Evolutionary conservation across 306 rosid species (phyloP).

Genomic region (Acacia melanoxylon): DNA sequence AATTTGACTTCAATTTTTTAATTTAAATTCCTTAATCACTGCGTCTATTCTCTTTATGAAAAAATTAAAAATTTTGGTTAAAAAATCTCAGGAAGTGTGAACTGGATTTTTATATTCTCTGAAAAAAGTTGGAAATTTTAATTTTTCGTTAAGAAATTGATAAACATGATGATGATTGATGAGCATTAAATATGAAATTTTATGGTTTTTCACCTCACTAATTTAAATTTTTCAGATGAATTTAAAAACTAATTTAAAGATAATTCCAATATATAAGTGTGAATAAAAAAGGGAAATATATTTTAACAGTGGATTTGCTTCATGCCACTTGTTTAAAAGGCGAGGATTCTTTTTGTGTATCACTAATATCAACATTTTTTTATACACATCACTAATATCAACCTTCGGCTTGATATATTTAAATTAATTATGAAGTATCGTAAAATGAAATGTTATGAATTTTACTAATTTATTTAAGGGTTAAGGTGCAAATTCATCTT

Average conservation of each 20-base stretch:
- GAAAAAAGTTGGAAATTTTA: neutral
- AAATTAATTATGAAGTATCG: no score
- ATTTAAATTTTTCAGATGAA: neutral
- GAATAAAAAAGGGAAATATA: no score
- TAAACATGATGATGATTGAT: neutral
- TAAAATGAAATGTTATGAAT: no score
- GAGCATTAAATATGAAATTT: neutral
- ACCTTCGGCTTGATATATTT: no score
- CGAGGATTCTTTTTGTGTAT: no score
- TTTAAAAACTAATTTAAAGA: neutral
- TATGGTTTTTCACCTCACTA: neutral
- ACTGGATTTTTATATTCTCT: neutral
- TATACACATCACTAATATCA: no score
- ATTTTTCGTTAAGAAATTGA: neutral
- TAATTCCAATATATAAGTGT: neutral
- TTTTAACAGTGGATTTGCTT: no score
- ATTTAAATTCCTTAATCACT: neutral
- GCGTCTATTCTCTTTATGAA: neutral
- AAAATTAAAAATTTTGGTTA: neutral
- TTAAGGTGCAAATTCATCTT: no score
- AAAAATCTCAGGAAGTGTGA: neutral
- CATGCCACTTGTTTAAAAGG: no score
- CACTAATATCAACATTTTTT: no score
- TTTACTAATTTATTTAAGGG: no score
- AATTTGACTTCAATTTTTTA: neutral